Conservation (phyloP, 1,284 basidiomycete species). For the Wolfiporia cocos region DNA sequence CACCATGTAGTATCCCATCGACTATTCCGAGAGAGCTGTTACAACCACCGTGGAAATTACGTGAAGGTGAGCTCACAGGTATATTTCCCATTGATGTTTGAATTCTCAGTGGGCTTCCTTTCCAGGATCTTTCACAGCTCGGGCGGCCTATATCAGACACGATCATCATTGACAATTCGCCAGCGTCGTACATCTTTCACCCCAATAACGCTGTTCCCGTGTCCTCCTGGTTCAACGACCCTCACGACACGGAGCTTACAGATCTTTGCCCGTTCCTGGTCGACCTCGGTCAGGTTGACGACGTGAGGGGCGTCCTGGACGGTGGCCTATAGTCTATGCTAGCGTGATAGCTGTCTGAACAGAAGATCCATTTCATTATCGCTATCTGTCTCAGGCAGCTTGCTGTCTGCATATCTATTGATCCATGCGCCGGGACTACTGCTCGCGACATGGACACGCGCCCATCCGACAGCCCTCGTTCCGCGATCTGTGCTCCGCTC, state of each 20-base stretch:
- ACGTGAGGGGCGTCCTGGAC: slow-evolving; percentile 90
- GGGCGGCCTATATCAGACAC: slow-evolving; percentile 90
- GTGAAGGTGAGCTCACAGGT: slow-evolving; percentile 71
- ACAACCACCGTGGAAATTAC: slow-evolving; percentile 99
- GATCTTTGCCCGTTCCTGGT: slow-evolving; percentile 92
- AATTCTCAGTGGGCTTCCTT: neutral
- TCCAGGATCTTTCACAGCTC: slow-evolving; percentile 91
- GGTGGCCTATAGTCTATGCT: slow-evolving; percentile 52
- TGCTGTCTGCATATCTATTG: slow-evolving; percentile 6
- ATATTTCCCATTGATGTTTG: slow-evolving; percentile 6
- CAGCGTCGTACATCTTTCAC: slow-evolving; percentile 99
- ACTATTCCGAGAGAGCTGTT: slow-evolving; percentile 97
- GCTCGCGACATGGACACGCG: slow-evolving; percentile 5
- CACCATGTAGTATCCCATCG: slow-evolving; percentile 93
- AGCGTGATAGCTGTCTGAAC: slow-evolving; percentile 2
- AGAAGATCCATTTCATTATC: slow-evolving; percentile 8
- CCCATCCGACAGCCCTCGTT: neutral
- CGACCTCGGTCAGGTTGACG: slow-evolving; percentile 81
- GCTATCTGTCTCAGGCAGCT: slow-evolving; percentile 7
- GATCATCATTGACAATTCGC: slow-evolving; percentile 98
- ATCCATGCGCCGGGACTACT: slow-evolving; percentile 4
- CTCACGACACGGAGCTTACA: slow-evolving; percentile 94
- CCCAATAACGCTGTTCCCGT: slow-evolving; percentile 99
- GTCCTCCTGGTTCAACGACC: slow-evolving; percentile 99
- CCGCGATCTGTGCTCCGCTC: neutral